Evolutionary conservation across 192 early-diverging fungal genomes (phyloP), one percentile per base, ranked within the genome.

Genomic region (Entrophospora sp.): DNA sequence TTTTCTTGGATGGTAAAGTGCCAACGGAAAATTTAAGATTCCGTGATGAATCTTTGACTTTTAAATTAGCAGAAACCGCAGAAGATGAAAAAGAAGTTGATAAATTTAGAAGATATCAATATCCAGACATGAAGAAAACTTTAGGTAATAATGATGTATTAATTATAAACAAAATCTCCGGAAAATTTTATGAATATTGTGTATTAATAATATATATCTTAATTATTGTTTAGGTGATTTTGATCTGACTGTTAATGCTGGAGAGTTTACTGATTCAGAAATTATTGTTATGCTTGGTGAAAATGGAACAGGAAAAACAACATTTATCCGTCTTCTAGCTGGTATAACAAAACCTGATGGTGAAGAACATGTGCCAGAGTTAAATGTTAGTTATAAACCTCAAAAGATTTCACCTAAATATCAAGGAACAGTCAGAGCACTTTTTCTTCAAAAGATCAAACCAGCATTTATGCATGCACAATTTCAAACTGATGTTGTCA

Each of bases 1-100:
- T 96, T 64, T 98, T 98, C 87, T 81, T 96, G 73, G 92, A 93
- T 63, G 96, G 96, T 70, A 91, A 84, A 74, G 90, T 98, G 31
- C 96, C 93, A 65, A 96, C 96, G 12, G 94, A 98, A 75, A 98
- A 98, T 87, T 83, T 98, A 83, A 91, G 96, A 69, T 96, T 98
- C 90, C 90, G 94, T 81, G 88, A 96, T 43, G 96, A 95, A 76
- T 86, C 85, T 62, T 85, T 98, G 71, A 86, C 89, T 27, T 98
- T 98, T 89, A 83, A 85, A 55, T 73, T 98, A 22, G 89, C 87
- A n/a, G 96, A 96, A 76, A 88, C 86, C 55, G 90, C 92, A 7
- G 88, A 92, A 56, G 93, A 95, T 45, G 67, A 69, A 32, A 67
- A 72, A 31, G 74, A 76, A 57, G 68, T 80, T 49, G 82, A 86